Conservation (phyloP, 768 basidiomycete genomes). For the Kwoniella heveanensis region DNA sequence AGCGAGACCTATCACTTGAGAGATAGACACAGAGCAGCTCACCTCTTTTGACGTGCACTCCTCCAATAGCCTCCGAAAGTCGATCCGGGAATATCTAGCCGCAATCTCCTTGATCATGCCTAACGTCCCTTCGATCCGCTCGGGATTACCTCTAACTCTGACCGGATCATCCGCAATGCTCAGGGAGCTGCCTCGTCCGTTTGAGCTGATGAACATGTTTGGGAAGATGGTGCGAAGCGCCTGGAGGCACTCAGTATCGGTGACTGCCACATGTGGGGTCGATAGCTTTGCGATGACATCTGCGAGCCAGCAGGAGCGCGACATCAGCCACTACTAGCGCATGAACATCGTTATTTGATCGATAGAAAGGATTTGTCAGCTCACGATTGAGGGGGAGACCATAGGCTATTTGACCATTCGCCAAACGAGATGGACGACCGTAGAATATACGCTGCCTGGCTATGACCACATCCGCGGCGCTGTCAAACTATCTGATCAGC, state of each 20-base stretch:
- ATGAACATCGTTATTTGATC: too few relatives aligned
- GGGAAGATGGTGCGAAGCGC: neutral
- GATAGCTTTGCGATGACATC: conserved; percentile 65
- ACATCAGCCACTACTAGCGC: too few relatives aligned
- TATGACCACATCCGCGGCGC: conserved; percentile 35
- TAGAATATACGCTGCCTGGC: conserved; percentile 50
- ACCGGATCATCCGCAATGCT: conserved; percentile 60
- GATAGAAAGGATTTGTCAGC: neutral
- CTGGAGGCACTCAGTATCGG: conserved; percentile 56
- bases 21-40: too few relatives aligned
- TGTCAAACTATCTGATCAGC: too few relatives aligned
- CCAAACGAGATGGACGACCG: conserved; percentile 27
- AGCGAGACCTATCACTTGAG: too few relatives aligned
- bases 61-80: conserved; percentile 22
- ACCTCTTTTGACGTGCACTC: conserved; percentile 1
- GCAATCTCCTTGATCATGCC: conserved; percentile 34
- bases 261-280: conserved; percentile 57
- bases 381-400: conserved; percentile 44
- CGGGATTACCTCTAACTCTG: conserved; percentile 17
- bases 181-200: conserved; percentile 60
- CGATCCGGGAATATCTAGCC: conserved; percentile 27
- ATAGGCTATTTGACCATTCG: conserved; percentile 11
- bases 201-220: neutral
- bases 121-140: conserved; percentile 24
- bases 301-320: too few relatives aligned